Base-by-base conservation (phyloP, 768 basidiomycete genomes). In the Trametes punicea region DNA sequence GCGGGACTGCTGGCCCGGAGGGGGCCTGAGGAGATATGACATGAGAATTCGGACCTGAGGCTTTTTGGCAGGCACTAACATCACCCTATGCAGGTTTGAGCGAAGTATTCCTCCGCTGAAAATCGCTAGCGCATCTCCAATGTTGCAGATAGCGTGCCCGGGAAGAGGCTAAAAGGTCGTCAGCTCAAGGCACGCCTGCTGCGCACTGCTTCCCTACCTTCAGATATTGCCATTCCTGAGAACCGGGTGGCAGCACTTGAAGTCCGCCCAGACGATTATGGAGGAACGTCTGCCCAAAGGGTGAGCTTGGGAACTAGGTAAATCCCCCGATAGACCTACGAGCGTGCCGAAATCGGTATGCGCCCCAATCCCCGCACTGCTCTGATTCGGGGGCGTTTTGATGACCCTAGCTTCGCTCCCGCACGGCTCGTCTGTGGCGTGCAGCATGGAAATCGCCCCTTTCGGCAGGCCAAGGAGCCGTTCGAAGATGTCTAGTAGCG, bases 271-370 rank as follows among this genome's bases (percentile, higher is more conserved):
- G 65, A n/a, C 73, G 70, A 57, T 77, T 77, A 57, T 73, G 70
- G 36, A 77, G 65, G 55, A 76, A 69, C 1, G 73, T 70, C 70
- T 74, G 55, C 21, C 21, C 18, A 30, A 38, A 29, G 21, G 56
- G 29, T 51, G 20, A 56, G 57, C 50, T 18, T 20, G 44, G 30
- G 39, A 51, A 46, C 29, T 16, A 50, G 50, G 36, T 54, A 52
- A 49, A 53, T 44, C 25, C 51, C 25, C 16, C 25, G 39, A 55
- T 42, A 16, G 20, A 46, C 79, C 64, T 61, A 85, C 84, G 54
- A 87, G 65, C n/a, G 82, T 83, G n/a, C 86, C 85, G 59, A 87
- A 88, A 67, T 87, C 87, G 2, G 85, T 87, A 65, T 88, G 87
- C 1, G 81, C 79, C 18, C 84, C 84, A n/a, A 87, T 52, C 65